A percentile compares a stretch with the other conserved stretches of the same genome.
Conservation (phyloP, 345 rosid genomes). For the Lepidium africanum region DNA sequence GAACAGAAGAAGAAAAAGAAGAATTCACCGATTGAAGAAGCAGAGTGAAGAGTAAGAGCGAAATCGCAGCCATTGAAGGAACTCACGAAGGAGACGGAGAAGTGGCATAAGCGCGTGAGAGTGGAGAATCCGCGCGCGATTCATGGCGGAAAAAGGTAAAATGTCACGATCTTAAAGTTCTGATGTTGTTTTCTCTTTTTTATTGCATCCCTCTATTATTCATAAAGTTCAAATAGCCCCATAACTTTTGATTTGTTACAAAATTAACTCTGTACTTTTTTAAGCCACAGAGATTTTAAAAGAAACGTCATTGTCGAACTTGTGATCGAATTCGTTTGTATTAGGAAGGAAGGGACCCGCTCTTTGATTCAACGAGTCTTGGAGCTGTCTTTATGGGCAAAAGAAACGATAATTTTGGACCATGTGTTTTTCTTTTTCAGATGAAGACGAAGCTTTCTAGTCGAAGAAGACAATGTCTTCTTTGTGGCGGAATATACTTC, state of each 20-base stretch:
- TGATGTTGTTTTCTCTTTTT: not conserved
- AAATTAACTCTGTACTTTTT: not conserved
- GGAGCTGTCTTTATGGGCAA: not conserved
- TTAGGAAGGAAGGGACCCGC: not conserved
- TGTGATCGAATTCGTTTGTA: not conserved
- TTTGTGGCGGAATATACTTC: slow-evolving; percentile 6
- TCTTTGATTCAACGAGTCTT: not conserved
- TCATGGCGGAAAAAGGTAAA: not conserved
- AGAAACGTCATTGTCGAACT: not conserved
- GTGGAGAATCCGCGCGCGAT: not conserved
- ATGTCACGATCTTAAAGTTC: not conserved
- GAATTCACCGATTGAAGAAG: not conserved
- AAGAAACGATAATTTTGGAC: not conserved
- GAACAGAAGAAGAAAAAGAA: not conserved
- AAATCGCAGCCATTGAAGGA: not conserved
- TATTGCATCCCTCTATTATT: not conserved
- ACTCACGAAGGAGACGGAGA: not conserved
- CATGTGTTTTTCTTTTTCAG: not conserved
- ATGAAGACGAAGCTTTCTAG: slow-evolving; percentile 6
- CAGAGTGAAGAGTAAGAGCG: not conserved
- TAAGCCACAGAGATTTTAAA: not conserved
- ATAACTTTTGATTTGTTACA: rapidly evolving
- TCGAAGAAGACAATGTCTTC: slow-evolving; percentile 5
- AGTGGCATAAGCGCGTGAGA: not conserved
- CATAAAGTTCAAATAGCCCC: not conserved